Percentiles rank a stretch among this genome's conserved stretches.
phyloP scores from a whole-genome alignment of 495 filamentous ascomycete genomes.

The Pseudomonodictys pantanalensis region DNA sequence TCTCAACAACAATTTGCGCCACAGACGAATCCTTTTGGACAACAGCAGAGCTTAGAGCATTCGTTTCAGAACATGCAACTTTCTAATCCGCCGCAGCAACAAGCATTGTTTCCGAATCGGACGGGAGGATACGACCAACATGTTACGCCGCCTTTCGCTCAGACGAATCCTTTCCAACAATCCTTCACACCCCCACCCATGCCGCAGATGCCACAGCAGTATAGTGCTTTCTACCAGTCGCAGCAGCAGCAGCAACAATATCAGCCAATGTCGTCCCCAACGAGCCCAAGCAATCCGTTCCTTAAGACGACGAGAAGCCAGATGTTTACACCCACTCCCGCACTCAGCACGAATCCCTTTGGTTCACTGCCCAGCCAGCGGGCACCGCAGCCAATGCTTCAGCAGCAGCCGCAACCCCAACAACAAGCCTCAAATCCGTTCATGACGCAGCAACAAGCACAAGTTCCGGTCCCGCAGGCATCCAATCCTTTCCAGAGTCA shows the following conservation, averaged over 20 bases:
- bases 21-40: conserved; percentile 36
- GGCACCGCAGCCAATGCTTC: conserved; percentile 24
- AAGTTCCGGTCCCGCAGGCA: background rate
- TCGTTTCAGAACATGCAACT: conserved; percentile 74
- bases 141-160: conserved; percentile 52
- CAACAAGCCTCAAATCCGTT: conserved; percentile 10
- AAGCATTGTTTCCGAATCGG: conserved; percentile 76
- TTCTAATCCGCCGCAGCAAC: conserved; percentile 52
- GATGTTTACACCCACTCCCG: conserved; percentile 31
- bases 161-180: conserved; percentile 41
- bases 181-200: conserved; percentile 58
- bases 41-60: conserved; percentile 49
- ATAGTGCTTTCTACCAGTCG: conserved; percentile 40
- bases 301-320: conserved; percentile 38
- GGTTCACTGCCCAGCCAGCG: conserved; percentile 22
- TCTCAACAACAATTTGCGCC: conserved; percentile 68
- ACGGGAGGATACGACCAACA: conserved; percentile 68
- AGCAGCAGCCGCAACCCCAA: conserved; percentile 4
- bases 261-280: conserved; percentile 33
- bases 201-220: conserved; percentile 55
- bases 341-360: conserved; percentile 36
- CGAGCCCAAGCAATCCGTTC: conserved; percentile 37
- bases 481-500: conserved; percentile 15
- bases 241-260: conserved; percentile 41
- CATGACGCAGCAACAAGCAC: conserved; percentile 1